Conservation (phyloP, 441 rosid species). For the Euphorbia corollata region DNA sequence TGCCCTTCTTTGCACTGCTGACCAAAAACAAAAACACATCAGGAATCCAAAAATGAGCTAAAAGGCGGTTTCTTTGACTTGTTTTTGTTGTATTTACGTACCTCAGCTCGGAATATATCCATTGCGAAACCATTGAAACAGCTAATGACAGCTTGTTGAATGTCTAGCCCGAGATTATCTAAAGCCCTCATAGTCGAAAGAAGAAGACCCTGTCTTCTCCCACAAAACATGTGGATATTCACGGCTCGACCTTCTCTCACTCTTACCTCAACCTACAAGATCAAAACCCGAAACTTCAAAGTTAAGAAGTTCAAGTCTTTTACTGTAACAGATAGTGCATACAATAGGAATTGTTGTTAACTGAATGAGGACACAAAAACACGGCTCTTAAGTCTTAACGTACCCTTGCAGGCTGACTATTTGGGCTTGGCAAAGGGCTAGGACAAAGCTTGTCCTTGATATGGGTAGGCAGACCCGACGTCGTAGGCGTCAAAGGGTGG, state of each 20-base stretch:
- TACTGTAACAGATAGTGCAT: no score
- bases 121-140: constrained; percentile 75
- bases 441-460: no score
- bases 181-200: constrained; percentile 60
- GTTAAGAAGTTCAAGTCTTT: neutral
- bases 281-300: neutral
- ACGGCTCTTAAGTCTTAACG: no score
- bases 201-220: constrained; percentile 57
- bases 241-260: constrained; percentile 67
- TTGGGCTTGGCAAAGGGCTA: constrained; percentile 32
- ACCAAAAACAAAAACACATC: neutral
- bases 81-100: constrained; percentile 14
- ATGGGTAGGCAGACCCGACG: constrained; percentile 33
- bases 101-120: constrained; percentile 81
- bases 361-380: no score
- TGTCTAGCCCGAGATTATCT: constrained; percentile 66
- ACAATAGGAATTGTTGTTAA: no score
- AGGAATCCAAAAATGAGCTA: no score
- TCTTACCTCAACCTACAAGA: constrained; percentile 53
- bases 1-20: constrained; percentile 68
- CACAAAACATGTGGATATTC: constrained; percentile 77
- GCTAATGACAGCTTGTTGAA: constrained; percentile 75
- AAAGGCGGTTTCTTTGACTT: no score
- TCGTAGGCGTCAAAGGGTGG: constrained; percentile 59
- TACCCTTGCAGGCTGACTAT: constrained; percentile 65